Evolutionary conservation across 208 protist species (phyloP), one percentile per base, ranked within the genome.

Genomic region (Phytomonas francai): DNA sequence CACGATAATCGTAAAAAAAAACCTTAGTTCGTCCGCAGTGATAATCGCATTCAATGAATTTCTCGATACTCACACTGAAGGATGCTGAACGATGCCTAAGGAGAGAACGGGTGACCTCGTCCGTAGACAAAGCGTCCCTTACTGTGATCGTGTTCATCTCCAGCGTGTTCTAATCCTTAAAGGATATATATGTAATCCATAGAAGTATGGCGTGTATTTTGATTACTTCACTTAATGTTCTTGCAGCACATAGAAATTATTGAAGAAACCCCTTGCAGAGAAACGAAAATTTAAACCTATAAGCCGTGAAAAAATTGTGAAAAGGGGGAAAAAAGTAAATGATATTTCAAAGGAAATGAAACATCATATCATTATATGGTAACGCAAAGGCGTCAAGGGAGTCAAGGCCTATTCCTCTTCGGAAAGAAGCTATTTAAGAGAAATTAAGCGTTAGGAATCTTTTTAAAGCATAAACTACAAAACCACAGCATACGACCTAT

Each of bases 71-170:
- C 51, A 32, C 65, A 6, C 33, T 31, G 6, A n/a, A 32, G n/a
- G 30, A 19, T 71, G 12, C 31, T 30, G 74, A 64, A 6, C 75
- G 75, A 11, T 54, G 70, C 67, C 74, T 68, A 6, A 58, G 64
- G 32, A 79, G 56, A 5, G 33, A 45, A n/a, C 62, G 63, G 0
- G 66, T 67, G n/a, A 79, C 66, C 36, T 74, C 75, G 28, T 75
- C 66, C 25, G 39, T 30, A 27, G 51, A 27, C 64, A 68, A 70
- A 1, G 22, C 63, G 2, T 63, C 22, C 49, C 69, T 56, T 54
- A 72, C 70, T 5, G 62, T 57, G 30, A 78, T 33, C 25, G 66
- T 58, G n/a, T 66, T 36, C 5, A 63, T 59, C 28, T 29, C 70
- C 72, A 68, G 9, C 3, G 31, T 3, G 9, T 34, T 60, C 57